Base-by-base conservation (phyloP, 805 yeast genomes). In the Yamadazyma endophytica region DNA sequence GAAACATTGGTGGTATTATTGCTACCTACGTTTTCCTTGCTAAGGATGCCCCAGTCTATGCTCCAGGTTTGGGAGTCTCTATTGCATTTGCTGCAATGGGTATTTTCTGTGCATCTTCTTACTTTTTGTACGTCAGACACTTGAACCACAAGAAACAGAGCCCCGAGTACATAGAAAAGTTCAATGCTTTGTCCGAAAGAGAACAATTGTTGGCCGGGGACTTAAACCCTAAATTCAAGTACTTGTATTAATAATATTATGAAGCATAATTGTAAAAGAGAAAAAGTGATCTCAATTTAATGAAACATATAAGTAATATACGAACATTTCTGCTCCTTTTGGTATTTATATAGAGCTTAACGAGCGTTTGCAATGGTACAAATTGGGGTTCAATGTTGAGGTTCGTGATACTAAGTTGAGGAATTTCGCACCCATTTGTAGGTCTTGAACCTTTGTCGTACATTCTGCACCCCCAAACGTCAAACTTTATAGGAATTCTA, bases 1-100 rank as follows among this genome's bases (percentile, higher is more conserved):
- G 85, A 32, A 80, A 80, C 55, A 77, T 77, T 46, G 87, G 86
- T 27, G 86, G 85, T 37, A 79, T 80, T 44, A 68, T 79, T 34
- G 61, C 85, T 4, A 70, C 83, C 2, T 80, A 66, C 43, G 55
- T 77, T 13, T 79, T 74, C 58, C 61, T 73, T 26, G 44, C 70
- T 23, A 46, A 54, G 24, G 83, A 79, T 39, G 67, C 82, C 9
- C 87, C 87, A n/a, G 56, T 55, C 19, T 80, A 72, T 50, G 61
- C 47, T 21, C 74, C 69, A 25, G 88, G 86, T 24, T 54, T 75
- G 35, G 54, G 71, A 26, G 61, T 75, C 17, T 54, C 73, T 36
- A 48, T 80, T 27, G 79, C 74, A 0, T 68, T 73, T 35, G 51
- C 62, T 4, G 51, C 52, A n/a, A 56, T 77, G 37, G 50, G 75